Evolutionary conservation across 108 stramenopile species (phyloP), one percentile per base, ranked within the genome.

Genomic region (Cyclotella distinguenda): DNA sequence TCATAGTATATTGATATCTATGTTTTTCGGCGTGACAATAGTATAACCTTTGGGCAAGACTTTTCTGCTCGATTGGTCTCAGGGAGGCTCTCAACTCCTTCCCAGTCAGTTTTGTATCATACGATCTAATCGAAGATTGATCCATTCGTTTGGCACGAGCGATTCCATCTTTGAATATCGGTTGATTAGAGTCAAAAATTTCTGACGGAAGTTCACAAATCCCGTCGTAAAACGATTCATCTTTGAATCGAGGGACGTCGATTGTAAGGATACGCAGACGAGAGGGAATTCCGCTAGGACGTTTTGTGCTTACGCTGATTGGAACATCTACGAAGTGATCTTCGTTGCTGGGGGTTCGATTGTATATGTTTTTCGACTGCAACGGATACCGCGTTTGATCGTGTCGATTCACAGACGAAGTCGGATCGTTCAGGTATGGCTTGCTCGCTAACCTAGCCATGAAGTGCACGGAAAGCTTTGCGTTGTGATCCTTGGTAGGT

Each of bases 371-470:
- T 18, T 1, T 46, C 27, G 32, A 12, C 27, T 27, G 22, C 23
- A 13, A 22, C n/a, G 28, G 39, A 12, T 33, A 47, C 25, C 25
- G 47, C 4, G 6, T 3, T 1, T 15, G 46, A 1, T 22, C 34
- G 35, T 18, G 47, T 23, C 44, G 43, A 27, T 27, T 43, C 35
- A 8, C 40, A n/a, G 12, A 39, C 34, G 15, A 45, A 46, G 48
- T 58, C 22, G 34, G 67, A 53, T 61, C 61, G 34, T 79, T 74
- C 27, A 79, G 61, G 47, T 89, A 89, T 6, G 77, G 42, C 60
- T 86, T 86, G 33, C 72, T 66, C 16, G 84, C 84, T n/a, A 89
- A 85, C 23, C 66, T 67, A 70, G 86, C 88, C 84, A 86, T 89
- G 30, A 89, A 62, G 65, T 85, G 60, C 21, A 74, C 74, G 50